These are phyloP conservation scores for Leucogyrophana mollusca DNA, from an alignment of 768 basidiomycete species.

Conservation along the genomic window DNA sequence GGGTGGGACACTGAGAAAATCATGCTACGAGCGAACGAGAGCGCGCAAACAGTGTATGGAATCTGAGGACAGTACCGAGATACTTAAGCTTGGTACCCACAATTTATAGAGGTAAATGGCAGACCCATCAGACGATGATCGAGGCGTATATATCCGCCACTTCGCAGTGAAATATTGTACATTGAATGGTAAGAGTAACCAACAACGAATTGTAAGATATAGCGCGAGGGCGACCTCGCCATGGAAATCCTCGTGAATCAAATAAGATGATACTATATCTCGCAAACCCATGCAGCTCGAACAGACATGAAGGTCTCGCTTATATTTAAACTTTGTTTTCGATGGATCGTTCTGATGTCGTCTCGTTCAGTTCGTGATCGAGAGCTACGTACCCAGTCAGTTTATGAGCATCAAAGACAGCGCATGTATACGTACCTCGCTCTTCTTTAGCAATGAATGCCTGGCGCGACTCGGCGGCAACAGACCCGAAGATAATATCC, in stretches of 20 bases:
- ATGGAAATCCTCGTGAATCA: background rate
- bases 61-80: background rate
- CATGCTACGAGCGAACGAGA: conserved; percentile 61
- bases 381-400: conserved; percentile 9
- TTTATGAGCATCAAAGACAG: background rate
- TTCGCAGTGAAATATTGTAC: background rate
- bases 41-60: conserved; percentile 64
- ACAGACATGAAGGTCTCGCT: no score
- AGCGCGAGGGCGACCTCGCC: background rate
- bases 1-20: conserved; percentile 56
- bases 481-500: conserved; percentile 58
- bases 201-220: background rate
- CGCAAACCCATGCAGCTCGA: background rate
- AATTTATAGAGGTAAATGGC: no score
- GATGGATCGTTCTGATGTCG: conserved; percentile 2
- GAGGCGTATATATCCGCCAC: no score
- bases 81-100: background rate
- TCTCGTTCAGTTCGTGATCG: conserved; percentile 2
- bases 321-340: conserved; percentile 11
- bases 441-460: conserved; percentile 50
- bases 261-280: background rate
- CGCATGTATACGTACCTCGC: conserved; percentile 21
- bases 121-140: no score
- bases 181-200: conserved; percentile 3
- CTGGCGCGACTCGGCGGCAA: conserved; percentile 52